Base-by-base conservation (phyloP, 116 monocot species). In the Cymodocea nodosa region DNA sequence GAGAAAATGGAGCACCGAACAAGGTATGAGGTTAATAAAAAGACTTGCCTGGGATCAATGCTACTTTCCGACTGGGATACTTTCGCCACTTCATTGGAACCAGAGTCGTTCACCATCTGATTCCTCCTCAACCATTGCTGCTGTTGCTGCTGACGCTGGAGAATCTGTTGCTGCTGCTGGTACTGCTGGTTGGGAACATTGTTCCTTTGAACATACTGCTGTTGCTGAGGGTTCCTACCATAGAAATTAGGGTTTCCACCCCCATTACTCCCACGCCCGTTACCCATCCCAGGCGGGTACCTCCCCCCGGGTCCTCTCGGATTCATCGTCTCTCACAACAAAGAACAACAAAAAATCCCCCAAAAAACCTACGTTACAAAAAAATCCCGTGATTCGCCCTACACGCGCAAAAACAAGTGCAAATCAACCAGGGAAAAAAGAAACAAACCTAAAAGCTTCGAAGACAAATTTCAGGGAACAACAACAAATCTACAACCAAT, bases 101-200 rank as follows among this genome's bases (percentile, higher is more conserved):
- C 71, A 19, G 79, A 75, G 53, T 64, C 74, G 15, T 60, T 73
- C 66, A 69, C 76, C 62, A 81, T 78, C 78, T 85, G 79, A 68
- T 84, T 84, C 76, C 89, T 80, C 56, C 80, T 75, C 68, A 78
- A 35, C 93, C 93, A 86, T 23, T 86, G 89, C 70, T 86, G 90
- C 60, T 85, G 89, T 35, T 80, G 87, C 52, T 79, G 83, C 34
- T 78, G 78, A 63, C 82, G 79, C 30, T 80, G 74, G 5, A 64
- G 73, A 15, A 73, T 72, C 23, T 79, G 69, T 34, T 75, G 74
- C 2, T 69, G 19, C 56, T 75, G 80, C 60, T 74, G 68, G 18
- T 68, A 52, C 68, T 77, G 77, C 68, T 72, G 77, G 20, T 51
- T 64, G 51, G 68, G 72, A 16, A 20, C 22, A 60, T 51, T 20